Evolutionary conservation across 1,284 basidiomycete species (phyloP).

Genomic region (Malassezia nana): DNA sequence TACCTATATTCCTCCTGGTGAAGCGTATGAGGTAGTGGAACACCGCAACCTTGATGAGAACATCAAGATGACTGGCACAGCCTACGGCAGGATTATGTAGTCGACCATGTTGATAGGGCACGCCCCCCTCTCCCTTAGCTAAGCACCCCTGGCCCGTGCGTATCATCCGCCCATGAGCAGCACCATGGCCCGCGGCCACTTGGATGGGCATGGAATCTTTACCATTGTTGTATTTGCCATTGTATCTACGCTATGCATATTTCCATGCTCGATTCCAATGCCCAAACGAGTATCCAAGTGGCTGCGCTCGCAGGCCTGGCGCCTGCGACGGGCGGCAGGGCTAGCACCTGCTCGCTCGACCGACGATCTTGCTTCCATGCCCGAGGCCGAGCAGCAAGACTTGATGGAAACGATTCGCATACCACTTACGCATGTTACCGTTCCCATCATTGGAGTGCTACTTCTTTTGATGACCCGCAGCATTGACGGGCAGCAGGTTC

Average conservation of each 20-base stretch:
- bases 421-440: conserved; percentile 29
- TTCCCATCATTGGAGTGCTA: conserved; percentile 66
- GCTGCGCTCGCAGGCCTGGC: not conserved
- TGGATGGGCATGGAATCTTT: conserved; percentile 45
- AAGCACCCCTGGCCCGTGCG: not conserved
- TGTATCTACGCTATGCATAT: conserved; percentile 41
- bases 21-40: conserved; percentile 39
- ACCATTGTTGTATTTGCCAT: conserved; percentile 42
- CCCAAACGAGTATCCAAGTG: conserved; percentile 17
- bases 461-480: conserved; percentile 67
- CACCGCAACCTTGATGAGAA: conserved; percentile 28
- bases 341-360: not conserved
- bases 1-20: conserved; percentile 38
- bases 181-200: conserved; percentile 2
- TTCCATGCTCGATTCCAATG: conserved; percentile 30
- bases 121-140: not conserved
- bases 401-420: not conserved
- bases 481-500: conserved; percentile 59
- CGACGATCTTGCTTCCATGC: not conserved
- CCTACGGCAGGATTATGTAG: conserved; percentile 19
- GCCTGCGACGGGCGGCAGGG: not conserved
- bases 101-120: not conserved
- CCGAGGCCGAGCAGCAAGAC: too few species aligned
- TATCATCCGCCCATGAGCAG: not conserved
- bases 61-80: conserved; percentile 27